Conservation (phyloP, 2,329 filamentous ascomycete species). For the Penicillium frequentans region DNA sequence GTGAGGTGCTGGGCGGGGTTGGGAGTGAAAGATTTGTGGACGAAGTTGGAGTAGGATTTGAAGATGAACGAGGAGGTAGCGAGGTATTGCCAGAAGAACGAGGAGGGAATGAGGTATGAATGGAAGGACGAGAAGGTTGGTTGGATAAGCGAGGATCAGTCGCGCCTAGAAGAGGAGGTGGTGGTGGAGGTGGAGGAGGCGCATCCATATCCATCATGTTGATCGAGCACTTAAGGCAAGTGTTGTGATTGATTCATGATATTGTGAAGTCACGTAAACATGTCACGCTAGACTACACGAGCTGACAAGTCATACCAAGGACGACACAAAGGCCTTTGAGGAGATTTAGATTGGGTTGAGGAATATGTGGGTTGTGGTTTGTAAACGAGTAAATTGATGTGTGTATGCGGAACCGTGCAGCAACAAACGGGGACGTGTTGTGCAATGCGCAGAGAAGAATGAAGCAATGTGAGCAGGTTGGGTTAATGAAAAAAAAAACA, state of each 20-base stretch:
- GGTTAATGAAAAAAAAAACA: background rate
- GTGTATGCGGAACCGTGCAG: background rate
- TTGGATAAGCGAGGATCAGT: background rate
- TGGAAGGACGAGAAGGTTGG: background rate
- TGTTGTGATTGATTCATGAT: background rate
- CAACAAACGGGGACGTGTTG: background rate
- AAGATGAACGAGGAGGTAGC: background rate
- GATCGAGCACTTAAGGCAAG: background rate
- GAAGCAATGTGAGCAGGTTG: too few relatives aligned
- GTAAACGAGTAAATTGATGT: background rate
- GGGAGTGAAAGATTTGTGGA: background rate
- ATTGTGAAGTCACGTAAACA: background rate
- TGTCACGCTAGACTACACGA: background rate
- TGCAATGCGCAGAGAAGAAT: background rate
- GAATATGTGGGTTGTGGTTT: background rate
- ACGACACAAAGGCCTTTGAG: background rate
- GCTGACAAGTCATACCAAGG: background rate
- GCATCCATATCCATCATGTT: background rate
- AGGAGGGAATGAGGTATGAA: background rate
- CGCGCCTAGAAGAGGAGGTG: background rate
- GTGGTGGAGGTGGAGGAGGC: background rate
- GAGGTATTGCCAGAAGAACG: background rate
- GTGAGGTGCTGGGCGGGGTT: background rate
- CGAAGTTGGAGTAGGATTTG: background rate
- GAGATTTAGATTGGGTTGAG: background rate